Base-by-base conservation (phyloP, 352 stramenopile species). In the Phytophthora europaea region DNA sequence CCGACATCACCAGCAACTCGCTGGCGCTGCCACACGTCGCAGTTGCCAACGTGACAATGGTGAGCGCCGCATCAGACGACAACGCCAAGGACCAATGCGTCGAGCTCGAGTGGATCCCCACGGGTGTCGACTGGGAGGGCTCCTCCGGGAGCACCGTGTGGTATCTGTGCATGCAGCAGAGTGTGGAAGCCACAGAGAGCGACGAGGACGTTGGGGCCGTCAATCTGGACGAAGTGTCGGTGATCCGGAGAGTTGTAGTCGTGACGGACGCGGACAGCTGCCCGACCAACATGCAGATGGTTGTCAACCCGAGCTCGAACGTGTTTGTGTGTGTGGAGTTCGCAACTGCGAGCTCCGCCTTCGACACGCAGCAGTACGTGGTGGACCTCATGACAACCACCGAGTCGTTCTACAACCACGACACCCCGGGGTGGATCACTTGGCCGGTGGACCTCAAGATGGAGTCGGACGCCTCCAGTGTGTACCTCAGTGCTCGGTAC, bases 361-460 rank as follows among this genome's bases (percentile, higher is more conserved):
- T 81, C 15, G n/a, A 65, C 8, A 70, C 62, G 0, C 60, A 78
- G 15, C 75, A 84, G 58, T 89, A 83, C 40, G 69, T 89, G 38
- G 80, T 80, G 3, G 81, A 88, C 60, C 50, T 88, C 55, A 75
- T 78, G 60, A 83, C 81, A 23, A 80, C 81, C 1, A 73, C 56
- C 31, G 74, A 84, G 55, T 67, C 61, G 4, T 80, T 84, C 57
- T 87, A 89, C 74, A 85, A 82, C 61, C 79, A 85, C 72, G 76
- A 86, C 4, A 76, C 45, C 0, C 67, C 75, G 0, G 81, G 79
- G 34, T 89, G 81, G 81, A 73, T 80, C 22, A 87, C 81, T 2
- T 70, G 79, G 67, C 79, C 63, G 0, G n/a, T 51, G 33, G 70
- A 71, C 34, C 61, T 85, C 60, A 76, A 73, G 56, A 65, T 72